These are phyloP conservation scores for Eutrema japonicum DNA, from an alignment of 345 rosid species.

Conservation along the genomic window DNA sequence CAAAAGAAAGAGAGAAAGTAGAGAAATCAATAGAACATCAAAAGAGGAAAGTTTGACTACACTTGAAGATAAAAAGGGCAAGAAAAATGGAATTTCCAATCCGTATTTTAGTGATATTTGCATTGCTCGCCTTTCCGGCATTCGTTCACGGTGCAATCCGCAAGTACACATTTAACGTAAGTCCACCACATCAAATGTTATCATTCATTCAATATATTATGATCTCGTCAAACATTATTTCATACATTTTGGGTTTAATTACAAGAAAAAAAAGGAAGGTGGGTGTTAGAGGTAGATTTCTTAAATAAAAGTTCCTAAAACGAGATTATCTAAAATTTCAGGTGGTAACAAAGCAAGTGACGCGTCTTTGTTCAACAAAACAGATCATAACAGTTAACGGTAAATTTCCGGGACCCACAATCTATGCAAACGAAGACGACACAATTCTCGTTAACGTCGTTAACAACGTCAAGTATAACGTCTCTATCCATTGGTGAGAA, in stretches of 20 bases:
- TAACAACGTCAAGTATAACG: conserved; percentile 84
- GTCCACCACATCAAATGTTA: conserved; percentile 1
- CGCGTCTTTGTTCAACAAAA: conserved; percentile 43
- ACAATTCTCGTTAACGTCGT: conserved; percentile 71
- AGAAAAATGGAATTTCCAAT: conserved; percentile 25
- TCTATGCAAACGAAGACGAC: conserved; percentile 83
- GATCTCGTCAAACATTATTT: neutral
- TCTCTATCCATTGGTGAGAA: conserved; percentile 85
- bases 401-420: conserved; percentile 79
- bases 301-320: neutral
- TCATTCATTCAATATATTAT: neutral
- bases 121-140: conserved; percentile 35
- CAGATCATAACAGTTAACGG: conserved; percentile 77
- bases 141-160: conserved; percentile 38
- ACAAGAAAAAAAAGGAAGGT: too few relatives aligned
- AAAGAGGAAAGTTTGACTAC: conserved; percentile 6
- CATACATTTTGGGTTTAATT: neutral
- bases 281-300: neutral
- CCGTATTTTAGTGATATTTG: conserved; percentile 33
- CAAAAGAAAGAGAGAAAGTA: conserved; percentile 23
- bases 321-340: conserved; percentile 13
- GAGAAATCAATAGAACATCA: conserved; percentile 14
- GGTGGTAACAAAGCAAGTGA: conserved; percentile 45
- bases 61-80: neutral
- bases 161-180: conserved; percentile 46